Percentiles rank a stretch among this genome's conserved stretches.
Evolutionary conservation across 805 yeast genomes (phyloP).

Genomic region (Suhomyces sp.): DNA sequence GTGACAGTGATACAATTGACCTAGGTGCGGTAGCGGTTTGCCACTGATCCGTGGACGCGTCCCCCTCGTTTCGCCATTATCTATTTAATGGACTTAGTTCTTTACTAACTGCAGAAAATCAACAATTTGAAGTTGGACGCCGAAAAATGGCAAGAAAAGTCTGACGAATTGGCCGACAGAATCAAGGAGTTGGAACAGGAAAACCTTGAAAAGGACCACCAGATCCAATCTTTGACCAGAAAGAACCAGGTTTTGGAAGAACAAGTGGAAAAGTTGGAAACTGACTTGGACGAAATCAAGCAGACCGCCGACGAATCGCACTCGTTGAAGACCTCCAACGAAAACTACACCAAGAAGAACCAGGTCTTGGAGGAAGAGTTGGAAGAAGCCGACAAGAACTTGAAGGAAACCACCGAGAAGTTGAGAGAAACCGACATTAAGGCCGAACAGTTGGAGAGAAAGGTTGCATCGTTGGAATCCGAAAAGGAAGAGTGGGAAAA

Average conservation of each 20-base stretch:
- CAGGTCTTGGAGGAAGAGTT: slow-evolving; percentile 85
- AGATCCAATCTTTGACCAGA: slow-evolving; percentile 87
- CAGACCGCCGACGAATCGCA: slow-evolving; percentile 87
- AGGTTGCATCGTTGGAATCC: slow-evolving; percentile 84
- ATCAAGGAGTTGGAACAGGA: slow-evolving; percentile 93
- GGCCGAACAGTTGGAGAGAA: slow-evolving; percentile 94
- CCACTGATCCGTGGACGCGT: neutral
- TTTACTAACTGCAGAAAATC: slow-evolving; percentile 56
- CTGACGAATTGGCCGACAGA: slow-evolving; percentile 78
- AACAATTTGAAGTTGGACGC: slow-evolving; percentile 89
- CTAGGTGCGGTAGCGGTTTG: neutral
- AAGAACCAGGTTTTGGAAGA: slow-evolving; percentile 87
- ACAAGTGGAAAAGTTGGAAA: slow-evolving; percentile 75
- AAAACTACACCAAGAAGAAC: slow-evolving; percentile 85
- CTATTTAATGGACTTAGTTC: too few species aligned
- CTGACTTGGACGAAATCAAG: slow-evolving; percentile 71
- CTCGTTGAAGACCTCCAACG: slow-evolving; percentile 84
- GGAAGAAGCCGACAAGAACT: slow-evolving; percentile 84
- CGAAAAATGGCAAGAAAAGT: slow-evolving; percentile 95
- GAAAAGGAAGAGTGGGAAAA: slow-evolving; percentile 90
- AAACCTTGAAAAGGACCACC: slow-evolving; percentile 87
- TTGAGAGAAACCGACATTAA: slow-evolving; percentile 93
- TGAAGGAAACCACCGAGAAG: slow-evolving; percentile 90
- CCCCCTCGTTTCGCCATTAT: neutral
- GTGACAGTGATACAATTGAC: neutral